Evolutionary conservation across 108 stramenopile species (phyloP).

Genomic region (Halocafeteria seosinensis): DNA sequence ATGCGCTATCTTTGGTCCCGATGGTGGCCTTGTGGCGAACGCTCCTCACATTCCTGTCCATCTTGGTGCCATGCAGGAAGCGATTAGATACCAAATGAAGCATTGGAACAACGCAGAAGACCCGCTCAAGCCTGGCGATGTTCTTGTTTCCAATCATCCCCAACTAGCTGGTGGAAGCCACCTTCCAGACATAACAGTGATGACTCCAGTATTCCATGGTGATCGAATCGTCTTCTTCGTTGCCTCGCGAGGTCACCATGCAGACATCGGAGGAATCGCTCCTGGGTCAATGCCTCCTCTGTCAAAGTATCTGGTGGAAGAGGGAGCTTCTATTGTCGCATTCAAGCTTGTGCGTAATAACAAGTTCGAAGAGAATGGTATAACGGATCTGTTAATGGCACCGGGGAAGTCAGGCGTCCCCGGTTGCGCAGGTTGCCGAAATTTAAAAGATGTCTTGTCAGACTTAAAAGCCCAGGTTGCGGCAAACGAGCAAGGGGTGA

Average conservation of each 20-base stretch:
- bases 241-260: slow-evolving; percentile 84
- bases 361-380: slow-evolving; percentile 77
- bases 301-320: slow-evolving; percentile 60
- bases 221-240: slow-evolving; percentile 68
- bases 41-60: slow-evolving; percentile 97
- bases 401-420: slow-evolving; percentile 47
- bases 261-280: slow-evolving; percentile 81
- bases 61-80: slow-evolving; percentile 85
- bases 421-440: slow-evolving; percentile 64
- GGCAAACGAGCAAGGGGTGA: slow-evolving; percentile 81
- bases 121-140: slow-evolving; percentile 77
- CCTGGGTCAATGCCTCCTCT: slow-evolving; percentile 71
- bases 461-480: slow-evolving; percentile 93
- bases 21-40: slow-evolving; percentile 89
- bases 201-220: slow-evolving; percentile 74
- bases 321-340: slow-evolving; percentile 90
- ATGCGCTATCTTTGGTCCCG: slow-evolving; percentile 79
- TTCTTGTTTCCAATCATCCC: slow-evolving; percentile 85
- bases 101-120: slow-evolving; percentile 59
- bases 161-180: slow-evolving; percentile 81
- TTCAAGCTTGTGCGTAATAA: slow-evolving; percentile 81
- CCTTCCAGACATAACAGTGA: slow-evolving; percentile 89
- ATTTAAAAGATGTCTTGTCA: slow-evolving; percentile 74
- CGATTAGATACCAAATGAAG: slow-evolving; percentile 71
- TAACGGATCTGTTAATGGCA: slow-evolving; percentile 62